Evolutionary conservation across 2,329 filamentous ascomycete species (phyloP).

Genomic region (Cercospora nicotianae): DNA sequence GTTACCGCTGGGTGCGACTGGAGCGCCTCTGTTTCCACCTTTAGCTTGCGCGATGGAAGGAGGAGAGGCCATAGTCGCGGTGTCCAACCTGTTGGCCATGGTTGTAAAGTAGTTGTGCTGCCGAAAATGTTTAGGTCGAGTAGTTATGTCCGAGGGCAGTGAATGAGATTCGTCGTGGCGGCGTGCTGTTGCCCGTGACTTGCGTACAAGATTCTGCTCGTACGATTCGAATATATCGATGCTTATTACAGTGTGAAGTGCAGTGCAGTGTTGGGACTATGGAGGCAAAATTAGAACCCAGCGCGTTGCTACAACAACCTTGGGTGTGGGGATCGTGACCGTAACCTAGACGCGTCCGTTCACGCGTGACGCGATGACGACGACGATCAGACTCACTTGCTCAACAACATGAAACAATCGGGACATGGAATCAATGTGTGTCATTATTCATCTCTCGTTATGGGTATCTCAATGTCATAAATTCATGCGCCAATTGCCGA

Average conservation of each 20-base stretch:
- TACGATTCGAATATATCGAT: background rate
- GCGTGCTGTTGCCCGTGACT: background rate
- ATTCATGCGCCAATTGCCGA: background rate
- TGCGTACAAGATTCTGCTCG: background rate
- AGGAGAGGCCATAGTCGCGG: conserved; percentile 35
- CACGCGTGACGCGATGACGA: too few relatives aligned
- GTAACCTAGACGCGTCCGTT: too few relatives aligned
- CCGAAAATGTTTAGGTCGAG: conserved; percentile 2
- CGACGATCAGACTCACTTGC: background rate
- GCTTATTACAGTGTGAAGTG: background rate
- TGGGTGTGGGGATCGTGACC: too few relatives aligned
- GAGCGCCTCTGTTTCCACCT: conserved; percentile 25
- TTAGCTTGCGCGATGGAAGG: conserved; percentile 38
- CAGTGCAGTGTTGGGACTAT: background rate
- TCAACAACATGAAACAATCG: background rate
- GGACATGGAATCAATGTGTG: background rate
- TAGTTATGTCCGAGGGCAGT: background rate
- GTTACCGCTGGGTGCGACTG: conserved; percentile 41
- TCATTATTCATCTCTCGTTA: background rate
- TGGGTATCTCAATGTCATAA: background rate
- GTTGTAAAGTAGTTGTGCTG: conserved; percentile 26
- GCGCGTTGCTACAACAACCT: too few relatives aligned
- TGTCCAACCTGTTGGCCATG: conserved; percentile 37
- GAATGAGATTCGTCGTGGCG: background rate
- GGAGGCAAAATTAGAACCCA: background rate